Percentiles rank a stretch among this genome's conserved stretches.
Conservation (phyloP, 192 early-diverging fungal species). For the Gonapodya sp. region DNA sequence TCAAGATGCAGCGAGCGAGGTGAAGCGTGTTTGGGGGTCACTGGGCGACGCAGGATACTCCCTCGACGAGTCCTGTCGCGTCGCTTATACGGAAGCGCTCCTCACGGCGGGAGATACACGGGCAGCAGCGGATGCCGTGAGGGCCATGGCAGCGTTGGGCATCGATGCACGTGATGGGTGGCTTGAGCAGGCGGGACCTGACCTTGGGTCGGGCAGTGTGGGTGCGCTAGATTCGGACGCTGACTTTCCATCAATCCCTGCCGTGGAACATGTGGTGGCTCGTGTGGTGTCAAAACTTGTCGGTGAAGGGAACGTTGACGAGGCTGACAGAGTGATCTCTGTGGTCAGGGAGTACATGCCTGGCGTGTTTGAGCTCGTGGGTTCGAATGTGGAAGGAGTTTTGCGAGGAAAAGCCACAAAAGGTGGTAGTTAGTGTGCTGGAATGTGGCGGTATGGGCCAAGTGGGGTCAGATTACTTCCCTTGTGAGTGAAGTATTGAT, state of each 20-base stretch:
- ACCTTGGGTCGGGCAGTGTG: background rate
- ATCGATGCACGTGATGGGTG: too few species aligned
- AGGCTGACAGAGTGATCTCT: background rate
- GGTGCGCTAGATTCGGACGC: background rate
- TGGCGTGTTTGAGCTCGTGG: background rate
- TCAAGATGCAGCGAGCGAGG: background rate
- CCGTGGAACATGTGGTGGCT: background rate
- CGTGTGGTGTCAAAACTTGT: background rate
- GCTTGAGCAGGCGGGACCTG: too few species aligned
- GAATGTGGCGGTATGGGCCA: background rate
- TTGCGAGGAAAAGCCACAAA: background rate
- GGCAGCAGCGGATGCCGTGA: background rate
- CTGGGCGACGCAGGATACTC: background rate
- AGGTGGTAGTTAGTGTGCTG: background rate
- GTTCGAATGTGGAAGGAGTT: background rate
- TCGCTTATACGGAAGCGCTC: background rate
- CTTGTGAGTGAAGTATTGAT: too few species aligned
- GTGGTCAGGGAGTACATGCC: background rate
- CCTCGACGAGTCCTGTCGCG: background rate
- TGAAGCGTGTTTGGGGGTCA: background rate
- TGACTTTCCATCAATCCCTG: background rate
- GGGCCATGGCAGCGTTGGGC: background rate
- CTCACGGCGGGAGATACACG: background rate
- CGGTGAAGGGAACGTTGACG: background rate
- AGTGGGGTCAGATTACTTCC: background rate